These are phyloP conservation scores for Paradendryphiella salina DNA, from an alignment of 2,329 filamentous ascomycete species.

Conservation along the genomic window DNA sequence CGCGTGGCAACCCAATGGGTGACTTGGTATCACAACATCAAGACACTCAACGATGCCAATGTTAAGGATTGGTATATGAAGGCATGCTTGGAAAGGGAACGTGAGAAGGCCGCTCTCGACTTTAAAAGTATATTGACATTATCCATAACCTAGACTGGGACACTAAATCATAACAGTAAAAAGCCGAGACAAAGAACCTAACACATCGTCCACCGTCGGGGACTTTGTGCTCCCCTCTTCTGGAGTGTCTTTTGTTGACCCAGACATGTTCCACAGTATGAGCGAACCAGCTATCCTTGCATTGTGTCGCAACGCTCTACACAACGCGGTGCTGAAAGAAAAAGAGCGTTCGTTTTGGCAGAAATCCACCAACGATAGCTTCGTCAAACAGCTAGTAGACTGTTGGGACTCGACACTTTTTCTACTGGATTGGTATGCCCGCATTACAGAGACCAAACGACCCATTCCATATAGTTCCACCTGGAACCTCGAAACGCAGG, in stretches of 20 bases:
- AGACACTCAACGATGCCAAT: conserved; percentile 55
- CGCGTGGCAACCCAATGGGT: conserved; percentile 61
- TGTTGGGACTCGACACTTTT: conserved; percentile 60
- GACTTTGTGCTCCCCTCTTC: conserved; percentile 36
- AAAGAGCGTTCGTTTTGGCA: conserved; percentile 50
- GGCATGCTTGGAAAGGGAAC: conserved; percentile 28
- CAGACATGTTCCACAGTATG: conserved; percentile 50
- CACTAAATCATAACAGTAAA: conserved; percentile 20
- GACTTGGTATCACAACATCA: conserved; percentile 59
- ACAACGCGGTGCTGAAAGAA: conserved; percentile 53
- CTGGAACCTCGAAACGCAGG: conserved; percentile 62
- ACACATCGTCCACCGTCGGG: conserved; percentile 32
- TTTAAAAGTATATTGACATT: conserved; percentile 20
- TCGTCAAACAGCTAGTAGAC: conserved; percentile 56
- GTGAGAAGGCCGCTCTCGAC: neutral
- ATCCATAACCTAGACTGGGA: neutral
- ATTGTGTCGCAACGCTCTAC: conserved; percentile 52
- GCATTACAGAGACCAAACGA: conserved; percentile 52
- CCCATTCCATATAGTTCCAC: conserved; percentile 60
- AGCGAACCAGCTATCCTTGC: conserved; percentile 56
- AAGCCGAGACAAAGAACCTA: conserved; percentile 21
- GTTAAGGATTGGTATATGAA: conserved; percentile 56
- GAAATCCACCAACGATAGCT: conserved; percentile 49
- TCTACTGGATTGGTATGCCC: conserved; percentile 59
- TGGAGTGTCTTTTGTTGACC: conserved; percentile 30